phyloP scores from a whole-genome alignment of 768 basidiomycete species.

The Clitopilus hobsonii region DNA sequence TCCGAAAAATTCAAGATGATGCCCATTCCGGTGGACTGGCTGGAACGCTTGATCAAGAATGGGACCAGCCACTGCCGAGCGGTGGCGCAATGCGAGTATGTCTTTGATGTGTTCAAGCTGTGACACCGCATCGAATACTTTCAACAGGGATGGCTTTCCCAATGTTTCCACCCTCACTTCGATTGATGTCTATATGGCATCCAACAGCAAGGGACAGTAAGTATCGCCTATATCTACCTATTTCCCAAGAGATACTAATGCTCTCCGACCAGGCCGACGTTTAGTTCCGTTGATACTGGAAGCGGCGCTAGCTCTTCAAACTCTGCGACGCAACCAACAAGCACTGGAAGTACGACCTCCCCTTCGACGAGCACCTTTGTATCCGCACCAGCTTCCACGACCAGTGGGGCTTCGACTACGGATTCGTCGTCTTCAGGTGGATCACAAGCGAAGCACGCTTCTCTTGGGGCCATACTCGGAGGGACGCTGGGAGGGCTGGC shows the following conservation, averaged over 20 bases:
- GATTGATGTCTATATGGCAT: not conserved
- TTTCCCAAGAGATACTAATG: not conserved
- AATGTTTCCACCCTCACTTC: not conserved
- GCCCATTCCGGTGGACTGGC: not conserved
- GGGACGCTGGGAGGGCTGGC: not conserved
- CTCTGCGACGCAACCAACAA: no score
- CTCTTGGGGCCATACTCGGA: not conserved
- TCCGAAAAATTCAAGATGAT: not conserved
- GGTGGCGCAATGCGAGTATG: not conserved
- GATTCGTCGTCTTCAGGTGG: not conserved
- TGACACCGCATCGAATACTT: not conserved
- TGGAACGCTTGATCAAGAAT: not conserved
- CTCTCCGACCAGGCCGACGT: not conserved
- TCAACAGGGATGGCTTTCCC: not conserved
- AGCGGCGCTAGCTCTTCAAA: not conserved
- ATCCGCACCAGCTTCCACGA: not conserved
- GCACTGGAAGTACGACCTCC: not conserved
- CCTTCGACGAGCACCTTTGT: not conserved
- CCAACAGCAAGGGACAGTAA: not conserved
- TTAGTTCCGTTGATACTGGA: not conserved
- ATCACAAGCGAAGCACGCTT: not conserved
- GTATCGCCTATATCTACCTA: not conserved
- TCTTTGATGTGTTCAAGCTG: not conserved
- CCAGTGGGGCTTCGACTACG: not conserved
- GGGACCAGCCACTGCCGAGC: not conserved